Base-by-base conservation (phyloP, 768 basidiomycete species). In the Baorangia bicolor region DNA sequence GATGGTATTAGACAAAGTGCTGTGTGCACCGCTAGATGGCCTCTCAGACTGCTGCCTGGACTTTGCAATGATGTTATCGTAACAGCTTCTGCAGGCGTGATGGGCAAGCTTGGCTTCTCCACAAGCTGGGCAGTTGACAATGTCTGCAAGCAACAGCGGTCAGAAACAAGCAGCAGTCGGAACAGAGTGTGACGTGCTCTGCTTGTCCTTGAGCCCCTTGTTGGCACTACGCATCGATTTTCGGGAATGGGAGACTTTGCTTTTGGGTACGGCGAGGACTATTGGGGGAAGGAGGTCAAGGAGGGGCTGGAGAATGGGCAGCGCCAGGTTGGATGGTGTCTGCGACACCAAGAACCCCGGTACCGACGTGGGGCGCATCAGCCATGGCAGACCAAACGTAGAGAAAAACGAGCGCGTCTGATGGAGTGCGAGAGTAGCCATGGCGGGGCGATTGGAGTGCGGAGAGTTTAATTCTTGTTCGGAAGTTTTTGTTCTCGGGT, bases 191-290 rank as follows among this genome's bases (percentile, higher is more conserved):
- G 31, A 57, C 61, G 9, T 73, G 94, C 96, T 94, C 57, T 86
- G 86, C 72, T 93, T 95, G 73, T 98, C 94, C 71, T 94, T 92
- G 64, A 97, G 75, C 1, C 94, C 94, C 73, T 98, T 98, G 73
- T 94, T 94, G 16, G 94, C 89, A 59, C 85, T 86, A 39, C 95
- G 81, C 94, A 96, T 96, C n/a, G 88, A 82, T 73, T 98, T 98
- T 49, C 91, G 81, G 21, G 92, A 94, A 74, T 98, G 94, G 0
- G 94, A 94, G 12, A 86, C 81, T 74, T 95, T 95, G 70, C 88
- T 89, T 75, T 98, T 98, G 25, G 96, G 96, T 2, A 96, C 96
- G 25, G 94, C 94, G 40, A 94, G 82, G 20, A 98, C 76, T 70
- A 95, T 85, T 1, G 94, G 81, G 13, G 95, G 95, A 58, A 98